Base-by-base conservation (phyloP, 2,329 filamentous ascomycete genomes). In the Fusarium globosum region DNA sequence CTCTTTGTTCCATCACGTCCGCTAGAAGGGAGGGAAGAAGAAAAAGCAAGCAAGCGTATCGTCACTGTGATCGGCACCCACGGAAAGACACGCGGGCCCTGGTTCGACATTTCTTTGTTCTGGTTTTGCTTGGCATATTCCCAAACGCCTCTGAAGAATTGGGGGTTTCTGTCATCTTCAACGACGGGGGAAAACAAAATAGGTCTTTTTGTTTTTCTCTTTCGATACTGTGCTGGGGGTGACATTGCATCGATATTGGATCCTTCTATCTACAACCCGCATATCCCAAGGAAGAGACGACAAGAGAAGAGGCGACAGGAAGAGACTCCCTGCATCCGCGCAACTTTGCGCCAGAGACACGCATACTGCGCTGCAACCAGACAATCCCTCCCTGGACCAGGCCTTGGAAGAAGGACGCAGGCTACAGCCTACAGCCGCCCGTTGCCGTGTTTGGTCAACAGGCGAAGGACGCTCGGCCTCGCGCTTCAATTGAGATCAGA, bases 401-500 rank as follows among this genome's bases (percentile, higher is more conserved):
- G 41, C 28, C 28, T 57, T 33, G 39, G 20, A 43, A 43, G 38
- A 36, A 51, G 30, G 16, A 23, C 16, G 20, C 52, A 45, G 21
- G 6, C 30, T 48, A 30, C 38, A 33, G 38, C 11, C 38, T 30
- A 55, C 62, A 55, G 38, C 62, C 62, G 66, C 71, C 60, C 41
- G 51, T 74, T 74, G 57, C 68, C 68, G 64, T 64, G 68, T 64
- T 65, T 69, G 57, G 60, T 69, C 49, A 46, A 62, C 36, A 46
- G 43, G 43, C 61, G 52, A 68, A 59, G 21, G 33, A 36, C 30
- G 42, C 66, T 69, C 64, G 64, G 65, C 55, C 62, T 61, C 46
- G 61, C 68, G 52, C 42, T 52, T 63, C n/a, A 39, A 41, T 53
- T 58, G 51, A 63, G 33, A 56, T 58, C 55, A 63, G 65, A 63